phyloP scores from a whole-genome alignment of 1,284 basidiomycete genomes.

The Sporisorium reilianum region DNA sequence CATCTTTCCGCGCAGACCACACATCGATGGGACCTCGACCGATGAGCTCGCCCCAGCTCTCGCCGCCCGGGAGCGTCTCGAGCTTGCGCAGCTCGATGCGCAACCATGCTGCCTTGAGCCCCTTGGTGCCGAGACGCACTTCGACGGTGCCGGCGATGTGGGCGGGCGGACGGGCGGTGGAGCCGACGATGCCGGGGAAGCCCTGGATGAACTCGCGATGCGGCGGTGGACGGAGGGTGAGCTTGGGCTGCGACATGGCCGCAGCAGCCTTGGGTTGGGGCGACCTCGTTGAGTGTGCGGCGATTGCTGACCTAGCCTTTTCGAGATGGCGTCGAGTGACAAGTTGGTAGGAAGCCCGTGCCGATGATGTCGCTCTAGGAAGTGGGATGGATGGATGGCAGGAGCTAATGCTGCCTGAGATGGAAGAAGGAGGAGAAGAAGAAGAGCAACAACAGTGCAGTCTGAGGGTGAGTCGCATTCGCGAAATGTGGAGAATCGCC shows the following conservation, averaged over 20 bases:
- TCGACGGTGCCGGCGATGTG: slow-evolving; percentile 64
- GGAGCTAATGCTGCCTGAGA: neutral
- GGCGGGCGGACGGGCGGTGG: slow-evolving; percentile 55
- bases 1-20: slow-evolving; percentile 53
- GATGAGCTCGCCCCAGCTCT: slow-evolving; percentile 67
- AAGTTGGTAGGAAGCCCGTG: neutral
- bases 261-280: slow-evolving; percentile 1
- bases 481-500: neutral
- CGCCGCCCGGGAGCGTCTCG: slow-evolving; percentile 62
- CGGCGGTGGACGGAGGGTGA: slow-evolving; percentile 59
- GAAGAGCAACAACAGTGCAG: no score
- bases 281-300: neutral
- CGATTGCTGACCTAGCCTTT: neutral
- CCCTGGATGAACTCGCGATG: slow-evolving; percentile 66
- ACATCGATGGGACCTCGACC: slow-evolving; percentile 65
- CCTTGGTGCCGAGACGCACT: slow-evolving; percentile 59
- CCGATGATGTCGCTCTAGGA: neutral
- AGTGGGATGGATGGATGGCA: neutral
- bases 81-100: slow-evolving; percentile 67
- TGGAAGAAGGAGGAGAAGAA: neutral
- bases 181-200: slow-evolving; percentile 63
- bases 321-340: neutral
- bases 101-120: slow-evolving; percentile 65
- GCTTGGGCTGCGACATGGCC: slow-evolving; percentile 54
- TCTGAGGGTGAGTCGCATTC: no score